Evolutionary conservation across 2,329 filamentous ascomycete genomes (phyloP).

Genomic region (Epicoccum sorghinum): DNA sequence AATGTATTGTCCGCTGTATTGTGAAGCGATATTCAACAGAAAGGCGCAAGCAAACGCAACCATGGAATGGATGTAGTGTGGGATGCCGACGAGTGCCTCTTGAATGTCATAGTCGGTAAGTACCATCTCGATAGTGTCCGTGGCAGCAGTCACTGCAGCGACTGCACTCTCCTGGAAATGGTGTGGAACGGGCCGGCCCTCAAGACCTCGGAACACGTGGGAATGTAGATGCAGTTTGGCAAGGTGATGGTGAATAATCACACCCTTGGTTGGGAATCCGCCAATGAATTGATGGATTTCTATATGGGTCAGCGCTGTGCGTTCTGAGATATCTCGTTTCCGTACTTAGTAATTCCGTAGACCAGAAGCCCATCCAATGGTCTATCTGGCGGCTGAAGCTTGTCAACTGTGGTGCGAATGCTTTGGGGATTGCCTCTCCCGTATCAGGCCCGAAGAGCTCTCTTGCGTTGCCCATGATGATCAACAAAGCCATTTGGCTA

Average conservation of each 20-base stretch:
- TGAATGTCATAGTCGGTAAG: slow-evolving; percentile 53
- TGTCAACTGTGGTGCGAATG: slow-evolving; percentile 59
- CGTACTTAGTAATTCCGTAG: slow-evolving; percentile 52
- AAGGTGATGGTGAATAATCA: slow-evolving; percentile 60
- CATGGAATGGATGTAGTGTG: slow-evolving; percentile 61
- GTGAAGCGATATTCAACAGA: slow-evolving; percentile 56
- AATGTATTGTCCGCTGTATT: slow-evolving; percentile 50
- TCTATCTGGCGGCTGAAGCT: slow-evolving; percentile 52
- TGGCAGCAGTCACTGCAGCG: slow-evolving; percentile 56
- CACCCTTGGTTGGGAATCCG: slow-evolving; percentile 57
- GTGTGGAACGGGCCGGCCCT: slow-evolving; percentile 55
- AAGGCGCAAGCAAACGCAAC: slow-evolving; percentile 61
- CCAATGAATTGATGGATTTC: slow-evolving; percentile 55
- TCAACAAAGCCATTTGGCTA: slow-evolving; percentile 64
- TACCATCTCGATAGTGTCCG: slow-evolving; percentile 54
- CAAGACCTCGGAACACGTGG: slow-evolving; percentile 56
- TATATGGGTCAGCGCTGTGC: slow-evolving; percentile 29
- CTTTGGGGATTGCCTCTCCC: slow-evolving; percentile 57
- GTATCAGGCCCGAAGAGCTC: slow-evolving; percentile 63
- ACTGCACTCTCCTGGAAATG: slow-evolving; percentile 55
- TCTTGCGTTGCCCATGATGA: slow-evolving; percentile 62
- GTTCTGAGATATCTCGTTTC: slow-evolving; percentile 12
- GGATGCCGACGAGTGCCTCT: slow-evolving; percentile 52
- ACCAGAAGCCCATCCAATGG: slow-evolving; percentile 59
- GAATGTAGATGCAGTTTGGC: slow-evolving; percentile 60